phyloP scores from a whole-genome alignment of 768 basidiomycete genomes.

The Russula abietina region DNA sequence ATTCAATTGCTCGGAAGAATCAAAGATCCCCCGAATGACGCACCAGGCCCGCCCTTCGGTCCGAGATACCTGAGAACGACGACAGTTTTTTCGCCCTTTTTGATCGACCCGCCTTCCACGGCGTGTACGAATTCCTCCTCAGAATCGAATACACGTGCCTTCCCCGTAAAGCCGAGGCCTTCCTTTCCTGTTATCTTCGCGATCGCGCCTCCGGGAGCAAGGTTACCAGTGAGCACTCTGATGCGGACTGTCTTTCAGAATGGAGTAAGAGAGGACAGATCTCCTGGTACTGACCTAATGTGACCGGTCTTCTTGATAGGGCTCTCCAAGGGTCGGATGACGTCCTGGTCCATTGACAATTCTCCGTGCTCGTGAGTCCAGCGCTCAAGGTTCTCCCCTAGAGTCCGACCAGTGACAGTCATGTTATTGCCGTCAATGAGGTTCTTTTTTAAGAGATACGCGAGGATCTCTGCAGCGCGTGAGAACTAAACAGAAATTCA shows the following conservation, averaged over 20 bases:
- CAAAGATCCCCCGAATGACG: slow-evolving; percentile 28
- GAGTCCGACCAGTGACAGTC: slow-evolving; percentile 85
- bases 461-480: slow-evolving; percentile 60
- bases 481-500: not conserved
- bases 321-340: slow-evolving; percentile 79
- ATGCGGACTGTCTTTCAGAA: not conserved
- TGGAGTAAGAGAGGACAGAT: not conserved
- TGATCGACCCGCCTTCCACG: slow-evolving; percentile 82
- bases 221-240: slow-evolving; percentile 86
- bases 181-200: slow-evolving; percentile 97
- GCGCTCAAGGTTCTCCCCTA: slow-evolving; percentile 87
- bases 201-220: slow-evolving; percentile 93
- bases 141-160: slow-evolving; percentile 86
- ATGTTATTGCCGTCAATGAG: slow-evolving; percentile 85
- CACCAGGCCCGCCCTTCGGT: slow-evolving; percentile 92
- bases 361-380: slow-evolving; percentile 81
- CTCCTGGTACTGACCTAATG: slow-evolving; percentile 53
- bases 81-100: slow-evolving; percentile 94
- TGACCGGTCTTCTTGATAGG: slow-evolving; percentile 90
- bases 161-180: slow-evolving; percentile 82
- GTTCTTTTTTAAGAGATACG: slow-evolving; percentile 79
- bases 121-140: slow-evolving; percentile 86
- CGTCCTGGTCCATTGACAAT: slow-evolving; percentile 67
- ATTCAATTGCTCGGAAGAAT: not conserved
- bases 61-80: slow-evolving; percentile 94